phyloP scores from a whole-genome alignment of 202 grass and related monocot species.

The Schoenoplectus triqueter region DNA sequence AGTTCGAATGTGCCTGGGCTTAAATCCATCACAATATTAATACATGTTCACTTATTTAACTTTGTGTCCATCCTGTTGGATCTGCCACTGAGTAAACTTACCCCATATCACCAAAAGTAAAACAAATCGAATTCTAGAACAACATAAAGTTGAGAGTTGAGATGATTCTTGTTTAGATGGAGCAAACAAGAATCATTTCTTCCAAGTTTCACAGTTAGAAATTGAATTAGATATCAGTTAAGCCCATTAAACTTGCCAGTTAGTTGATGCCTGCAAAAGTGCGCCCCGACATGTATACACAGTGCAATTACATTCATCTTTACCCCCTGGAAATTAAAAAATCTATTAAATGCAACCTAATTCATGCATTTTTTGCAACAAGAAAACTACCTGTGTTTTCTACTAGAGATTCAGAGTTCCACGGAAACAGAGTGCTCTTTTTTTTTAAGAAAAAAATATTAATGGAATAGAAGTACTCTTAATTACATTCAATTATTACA shows the following conservation, averaged over 20 bases:
- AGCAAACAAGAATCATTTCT: not conserved
- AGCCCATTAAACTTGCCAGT: not conserved
- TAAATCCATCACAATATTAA: no score
- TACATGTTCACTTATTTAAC: no score
- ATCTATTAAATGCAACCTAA: not conserved
- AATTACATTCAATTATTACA: constrained; percentile 21
- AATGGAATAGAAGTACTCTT: not conserved
- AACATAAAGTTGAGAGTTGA: not conserved
- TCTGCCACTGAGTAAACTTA: not conserved
- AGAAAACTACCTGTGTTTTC: not conserved
- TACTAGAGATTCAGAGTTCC: not conserved
- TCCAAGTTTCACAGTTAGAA: not conserved
- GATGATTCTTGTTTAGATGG: not conserved
- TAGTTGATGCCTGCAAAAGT: not conserved
- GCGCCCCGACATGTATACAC: not conserved
- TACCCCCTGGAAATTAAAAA: not conserved
- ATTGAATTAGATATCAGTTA: not conserved
- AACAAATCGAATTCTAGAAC: not conserved
- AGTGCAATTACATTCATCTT: not conserved
- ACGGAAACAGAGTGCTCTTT: not conserved
- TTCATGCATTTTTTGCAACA: not conserved
- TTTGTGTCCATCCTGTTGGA: no score
- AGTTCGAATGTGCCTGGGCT: no score
- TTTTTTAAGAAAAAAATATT: not conserved
- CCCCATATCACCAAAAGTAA: not conserved